These are phyloP conservation scores for Aureobasidium pullulans DNA, from an alignment of 2,329 filamentous ascomycete genomes.

Conservation along the genomic window DNA sequence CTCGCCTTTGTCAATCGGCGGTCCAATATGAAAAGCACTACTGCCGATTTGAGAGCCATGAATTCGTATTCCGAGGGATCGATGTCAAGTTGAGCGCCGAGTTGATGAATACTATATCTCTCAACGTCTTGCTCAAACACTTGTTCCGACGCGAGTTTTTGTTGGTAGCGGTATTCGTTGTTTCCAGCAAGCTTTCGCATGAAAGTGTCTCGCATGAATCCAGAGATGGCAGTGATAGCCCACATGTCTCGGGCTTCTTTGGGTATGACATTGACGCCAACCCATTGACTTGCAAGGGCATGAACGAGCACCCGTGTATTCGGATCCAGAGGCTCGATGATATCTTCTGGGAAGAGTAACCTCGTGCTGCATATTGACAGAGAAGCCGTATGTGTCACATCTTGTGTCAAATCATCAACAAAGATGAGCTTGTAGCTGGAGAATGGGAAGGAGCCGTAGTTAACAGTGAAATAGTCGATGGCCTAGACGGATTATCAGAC, in stretches of 20 bases:
- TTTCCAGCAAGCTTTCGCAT: constrained; percentile 87
- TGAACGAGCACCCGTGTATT: constrained; percentile 75
- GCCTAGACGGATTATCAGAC: constrained; percentile 35
- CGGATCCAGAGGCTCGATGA: constrained; percentile 78
- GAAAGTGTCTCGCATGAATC: constrained; percentile 92
- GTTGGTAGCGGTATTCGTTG: constrained; percentile 86
- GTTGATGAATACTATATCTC: constrained; percentile 72
- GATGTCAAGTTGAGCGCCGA: constrained; percentile 69
- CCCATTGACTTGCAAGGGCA: constrained; percentile 84
- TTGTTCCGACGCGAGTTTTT: constrained; percentile 76
- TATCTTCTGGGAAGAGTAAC: constrained; percentile 73
- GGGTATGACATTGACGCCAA: constrained; percentile 84
- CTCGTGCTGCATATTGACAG: constrained; percentile 82
- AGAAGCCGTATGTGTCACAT: constrained; percentile 71
- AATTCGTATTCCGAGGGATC: constrained; percentile 86
- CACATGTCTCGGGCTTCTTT: constrained; percentile 75
- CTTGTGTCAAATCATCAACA: constrained; percentile 75
- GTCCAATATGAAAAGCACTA: constrained; percentile 91
- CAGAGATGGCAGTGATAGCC: constrained; percentile 82
- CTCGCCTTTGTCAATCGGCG: constrained; percentile 83
- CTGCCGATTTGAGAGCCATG: constrained; percentile 78
- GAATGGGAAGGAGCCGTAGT: constrained; percentile 86
- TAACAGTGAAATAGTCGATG: constrained; percentile 84
- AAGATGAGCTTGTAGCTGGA: constrained; percentile 90
- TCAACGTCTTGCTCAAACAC: constrained; percentile 75